phyloP scores from a whole-genome alignment of 257 asterid genomes.

The Voacanga thouarsii region DNA sequence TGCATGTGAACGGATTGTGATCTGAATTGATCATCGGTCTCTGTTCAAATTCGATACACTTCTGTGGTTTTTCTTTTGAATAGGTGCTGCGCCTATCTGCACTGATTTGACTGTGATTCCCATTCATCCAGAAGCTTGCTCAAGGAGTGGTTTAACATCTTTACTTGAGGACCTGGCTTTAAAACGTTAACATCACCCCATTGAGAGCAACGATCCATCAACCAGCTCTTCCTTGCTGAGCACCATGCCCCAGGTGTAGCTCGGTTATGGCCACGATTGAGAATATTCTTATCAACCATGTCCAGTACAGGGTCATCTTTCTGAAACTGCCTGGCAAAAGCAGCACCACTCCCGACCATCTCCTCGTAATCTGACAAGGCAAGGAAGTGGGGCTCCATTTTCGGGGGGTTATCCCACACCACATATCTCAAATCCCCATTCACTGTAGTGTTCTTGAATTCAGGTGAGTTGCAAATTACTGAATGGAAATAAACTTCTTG shows the following conservation, averaged over 20 bases:
- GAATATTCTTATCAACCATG: slow-evolving; percentile 71
- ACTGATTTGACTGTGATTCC: slow-evolving; percentile 51
- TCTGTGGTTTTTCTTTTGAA: neutral
- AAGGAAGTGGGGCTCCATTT: slow-evolving; percentile 88
- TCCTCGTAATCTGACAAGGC: slow-evolving; percentile 50
- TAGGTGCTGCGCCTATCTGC: slow-evolving; percentile 35
- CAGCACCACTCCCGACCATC: slow-evolving; percentile 83
- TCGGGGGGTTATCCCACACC: slow-evolving; percentile 95
- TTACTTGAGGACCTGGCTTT: slow-evolving; percentile 62
- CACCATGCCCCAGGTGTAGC: slow-evolving; percentile 98
- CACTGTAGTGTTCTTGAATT: slow-evolving; percentile 72
- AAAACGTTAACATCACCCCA: slow-evolving; percentile 85
- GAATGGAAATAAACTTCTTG: slow-evolving; percentile 95
- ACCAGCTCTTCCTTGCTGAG: slow-evolving; percentile 59
- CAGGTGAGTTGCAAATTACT: slow-evolving; percentile 73
- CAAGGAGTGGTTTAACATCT: slow-evolving; percentile 46
- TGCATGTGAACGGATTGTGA: slow-evolving; percentile 17
- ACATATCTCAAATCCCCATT: slow-evolving; percentile 84
- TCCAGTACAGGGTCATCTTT: slow-evolving; percentile 61
- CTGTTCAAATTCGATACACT: neutral
- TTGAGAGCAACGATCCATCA: slow-evolving; percentile 75
- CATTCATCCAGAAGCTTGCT: slow-evolving; percentile 45
- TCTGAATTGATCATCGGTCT: slow-evolving; percentile 3
- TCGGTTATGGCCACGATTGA: slow-evolving; percentile 56
- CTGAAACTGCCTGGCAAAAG: slow-evolving; percentile 81